Base-by-base conservation (phyloP, 2,329 filamentous ascomycete genomes). In the Trichoderma asperellum region DNA sequence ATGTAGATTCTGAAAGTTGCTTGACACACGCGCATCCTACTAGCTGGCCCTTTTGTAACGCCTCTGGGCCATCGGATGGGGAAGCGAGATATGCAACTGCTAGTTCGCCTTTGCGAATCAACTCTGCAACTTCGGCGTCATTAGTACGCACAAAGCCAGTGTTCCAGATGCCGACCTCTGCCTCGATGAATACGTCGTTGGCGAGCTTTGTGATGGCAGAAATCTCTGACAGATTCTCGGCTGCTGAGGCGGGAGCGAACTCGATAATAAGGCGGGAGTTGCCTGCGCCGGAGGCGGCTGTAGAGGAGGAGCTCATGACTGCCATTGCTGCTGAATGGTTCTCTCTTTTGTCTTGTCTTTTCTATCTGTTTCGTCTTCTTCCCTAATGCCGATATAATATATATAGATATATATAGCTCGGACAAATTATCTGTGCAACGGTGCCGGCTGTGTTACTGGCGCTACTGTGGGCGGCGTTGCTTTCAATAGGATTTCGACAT, bases 1-100 rank as follows among this genome's bases (percentile, higher is more conserved):
- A 77, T 5, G 73, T 70, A 0, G 64, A 35, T 7, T 73, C 58
- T 1, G 72, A 72, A 0, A 72, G 37, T 1, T 69, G 61, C 64
- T 76, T 78, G 47, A 77, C 60, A 32, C 67, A 73, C 8, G 78
- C 72, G 35, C 77, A 78, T 12, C 77, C 77, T 3, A 77, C 67
- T 1, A 72, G 66, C 0, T 73, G 40, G 2, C 53, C 52, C 34
- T 56, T 43, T 52, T 16, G 24, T 35, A 14, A 5, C 6, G 11
- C 8, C 35, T 10, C 35, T 12, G 10, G 7, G 16, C 16, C 34
- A 1, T 53, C 29, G 6, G 40, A 37, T 6, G 59, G 47, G 27
- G 1, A 55, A 16, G 47, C 24, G 8, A 72, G 70, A 16, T 73
- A 75, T 2, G 73, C 73, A 5, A 79, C 64, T 0, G 75, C 77